Conservation (phyloP, 495 filamentous ascomycete genomes). For the Penicillium lagena region DNA sequence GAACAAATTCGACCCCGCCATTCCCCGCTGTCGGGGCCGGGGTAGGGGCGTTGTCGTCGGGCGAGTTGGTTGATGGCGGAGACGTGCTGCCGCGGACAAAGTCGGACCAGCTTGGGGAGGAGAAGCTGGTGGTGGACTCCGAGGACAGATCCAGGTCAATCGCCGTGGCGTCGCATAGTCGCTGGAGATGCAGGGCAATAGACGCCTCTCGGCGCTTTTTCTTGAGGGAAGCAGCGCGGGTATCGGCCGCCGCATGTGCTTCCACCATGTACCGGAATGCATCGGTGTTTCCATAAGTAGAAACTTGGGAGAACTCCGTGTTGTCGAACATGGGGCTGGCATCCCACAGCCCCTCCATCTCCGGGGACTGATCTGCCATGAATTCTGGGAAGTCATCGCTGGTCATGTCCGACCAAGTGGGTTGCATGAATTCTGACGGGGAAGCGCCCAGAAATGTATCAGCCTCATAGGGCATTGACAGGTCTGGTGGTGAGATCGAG, state of each 20-base stretch:
- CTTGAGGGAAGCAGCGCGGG: constrained; percentile 28
- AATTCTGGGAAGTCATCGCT: constrained; percentile 16
- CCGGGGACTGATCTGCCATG: constrained; percentile 14
- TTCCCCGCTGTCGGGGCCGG: constrained; percentile 11
- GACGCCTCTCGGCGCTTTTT: constrained; percentile 40
- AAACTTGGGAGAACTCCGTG: constrained; percentile 12
- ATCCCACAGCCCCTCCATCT: constrained; percentile 17
- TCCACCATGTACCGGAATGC: constrained; percentile 34
- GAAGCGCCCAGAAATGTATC: constrained; percentile 16
- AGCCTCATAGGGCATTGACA: constrained; percentile 20
- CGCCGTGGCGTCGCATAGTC: constrained; percentile 26
- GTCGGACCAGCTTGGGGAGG: constrained; percentile 32
- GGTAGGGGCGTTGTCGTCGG: constrained; percentile 9
- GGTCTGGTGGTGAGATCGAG: constrained; percentile 28
- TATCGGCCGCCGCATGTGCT: constrained; percentile 31
- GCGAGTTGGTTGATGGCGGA: constrained; percentile 10
- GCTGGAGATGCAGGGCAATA: constrained; percentile 36
- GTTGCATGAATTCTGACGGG: constrained; percentile 12
- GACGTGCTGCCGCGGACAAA: constrained; percentile 22
- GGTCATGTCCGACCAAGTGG: constrained; percentile 22
- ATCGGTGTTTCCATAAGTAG: constrained; percentile 13
- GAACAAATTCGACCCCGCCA: constrained; percentile 32
- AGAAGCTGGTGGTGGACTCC: constrained; percentile 30
- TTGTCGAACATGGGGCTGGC: constrained; percentile 20
- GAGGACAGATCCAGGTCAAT: constrained; percentile 23